Evolutionary conservation across 1,284 basidiomycete genomes (phyloP).

Genomic region (Fomitopsis pinicola): DNA sequence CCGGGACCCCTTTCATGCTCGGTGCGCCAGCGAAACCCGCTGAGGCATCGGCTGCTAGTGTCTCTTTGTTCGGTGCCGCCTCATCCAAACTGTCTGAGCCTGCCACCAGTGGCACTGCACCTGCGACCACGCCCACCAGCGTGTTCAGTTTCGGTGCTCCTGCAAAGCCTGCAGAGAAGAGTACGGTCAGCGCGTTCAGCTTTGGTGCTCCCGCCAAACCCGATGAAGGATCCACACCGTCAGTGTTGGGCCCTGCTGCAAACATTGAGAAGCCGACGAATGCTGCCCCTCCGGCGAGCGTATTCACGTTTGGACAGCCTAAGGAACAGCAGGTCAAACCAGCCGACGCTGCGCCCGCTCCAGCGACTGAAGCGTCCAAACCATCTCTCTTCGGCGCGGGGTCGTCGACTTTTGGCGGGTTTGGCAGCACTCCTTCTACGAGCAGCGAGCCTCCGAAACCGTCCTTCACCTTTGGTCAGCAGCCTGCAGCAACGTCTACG

Average conservation of each 20-base stretch:
- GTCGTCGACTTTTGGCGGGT: slow-evolving; percentile 11
- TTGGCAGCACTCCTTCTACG: not conserved
- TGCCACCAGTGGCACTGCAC: not conserved
- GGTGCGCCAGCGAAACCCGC: not conserved
- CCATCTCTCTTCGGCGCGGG: slow-evolving; percentile 8
- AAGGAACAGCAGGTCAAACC: not conserved
- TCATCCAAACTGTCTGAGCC: slow-evolving; percentile 2
- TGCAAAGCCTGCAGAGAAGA: not conserved
- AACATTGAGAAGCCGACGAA: not conserved
- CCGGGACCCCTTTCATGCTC: not conserved
- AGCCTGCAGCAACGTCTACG: slow-evolving; percentile 9
- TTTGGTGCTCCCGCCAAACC: slow-evolving; percentile 19
- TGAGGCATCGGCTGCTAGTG: not conserved
- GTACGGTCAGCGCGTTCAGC: slow-evolving; percentile 6
- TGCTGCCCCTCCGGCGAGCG: slow-evolving; percentile 1
- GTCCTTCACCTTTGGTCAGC: slow-evolving; percentile 8
- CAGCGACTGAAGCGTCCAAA: not conserved
- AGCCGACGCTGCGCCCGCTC: not conserved
- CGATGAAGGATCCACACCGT: slow-evolving; percentile 8
- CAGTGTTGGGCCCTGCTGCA: not conserved
- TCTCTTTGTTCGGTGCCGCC: not conserved
- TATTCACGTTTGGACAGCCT: slow-evolving; percentile 13
- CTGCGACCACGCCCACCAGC: not conserved
- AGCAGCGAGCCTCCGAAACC: slow-evolving; percentile 15
- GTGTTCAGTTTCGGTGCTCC: slow-evolving; percentile 4